A percentile compares a stretch with the other conserved stretches of the same genome.
phyloP scores from a whole-genome alignment of 768 basidiomycete genomes.

The Tephrocybe rancida region DNA sequence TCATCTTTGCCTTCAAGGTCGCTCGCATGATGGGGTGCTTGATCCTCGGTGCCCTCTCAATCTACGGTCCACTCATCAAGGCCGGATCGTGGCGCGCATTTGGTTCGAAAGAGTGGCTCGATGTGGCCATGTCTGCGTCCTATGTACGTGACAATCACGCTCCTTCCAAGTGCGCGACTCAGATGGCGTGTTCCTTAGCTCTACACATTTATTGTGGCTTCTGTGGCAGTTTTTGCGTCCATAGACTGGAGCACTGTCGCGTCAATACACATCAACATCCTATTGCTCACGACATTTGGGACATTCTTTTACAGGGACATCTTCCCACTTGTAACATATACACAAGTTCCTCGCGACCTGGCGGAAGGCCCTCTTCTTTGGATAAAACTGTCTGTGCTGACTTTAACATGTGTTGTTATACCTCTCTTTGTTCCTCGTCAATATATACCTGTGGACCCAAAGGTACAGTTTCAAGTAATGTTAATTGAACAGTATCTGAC shows the following conservation, averaged over 20 bases:
- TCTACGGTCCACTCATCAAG: constrained; percentile 25
- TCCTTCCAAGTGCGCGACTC: neutral
- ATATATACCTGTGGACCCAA: constrained; percentile 61
- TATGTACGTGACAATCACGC: constrained; percentile 25
- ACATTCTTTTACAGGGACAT: constrained; percentile 62
- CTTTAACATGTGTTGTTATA: constrained; percentile 45
- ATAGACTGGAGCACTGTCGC: constrained; percentile 36
- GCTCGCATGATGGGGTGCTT: constrained; percentile 46
- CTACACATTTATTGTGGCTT: constrained; percentile 46
- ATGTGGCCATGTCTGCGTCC: constrained; percentile 31
- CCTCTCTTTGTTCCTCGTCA: constrained; percentile 58
- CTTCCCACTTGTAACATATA: constrained; percentile 60
- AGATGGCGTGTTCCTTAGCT: constrained; percentile 27
- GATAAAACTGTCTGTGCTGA: constrained; percentile 50
- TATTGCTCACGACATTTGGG: constrained; percentile 48
- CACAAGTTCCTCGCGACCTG: constrained; percentile 48
- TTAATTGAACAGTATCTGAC: neutral
- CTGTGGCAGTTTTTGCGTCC: constrained; percentile 39
- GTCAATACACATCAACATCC: constrained; percentile 46
- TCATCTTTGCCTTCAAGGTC: constrained; percentile 50
- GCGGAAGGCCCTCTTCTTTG: constrained; percentile 53
- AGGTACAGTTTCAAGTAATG: constrained; percentile 20
- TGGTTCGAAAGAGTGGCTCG: constrained; percentile 25
- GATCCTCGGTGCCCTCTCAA: constrained; percentile 50
- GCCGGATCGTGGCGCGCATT: neutral